Base-by-base conservation (phyloP, 305 asterid genomes). In the Petunia hybrid region DNA sequence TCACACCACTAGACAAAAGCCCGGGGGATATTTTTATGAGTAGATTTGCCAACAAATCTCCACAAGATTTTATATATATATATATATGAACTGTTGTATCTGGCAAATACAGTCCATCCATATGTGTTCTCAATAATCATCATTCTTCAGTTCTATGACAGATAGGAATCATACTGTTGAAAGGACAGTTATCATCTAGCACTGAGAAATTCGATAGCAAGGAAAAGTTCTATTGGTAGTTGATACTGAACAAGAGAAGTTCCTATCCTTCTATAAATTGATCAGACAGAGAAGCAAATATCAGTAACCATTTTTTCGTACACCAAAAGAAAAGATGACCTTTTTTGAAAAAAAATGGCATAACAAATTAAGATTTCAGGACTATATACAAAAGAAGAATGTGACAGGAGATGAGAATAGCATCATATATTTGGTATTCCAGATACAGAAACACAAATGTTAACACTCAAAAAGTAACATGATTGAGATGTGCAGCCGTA, bases 371-470 rank as follows among this genome's bases (percentile, higher is more conserved):
- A 0, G 31, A 22, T 22, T 22, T 48, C 77, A 48, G 57, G 77
- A 31, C 60, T 42, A 70, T 46, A 70, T 70, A 70, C n/a, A 70
- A 46, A 46, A 46, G 57, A 70, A 70, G 59, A 45, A 10, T 70
- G 76, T 43, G 76, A 43, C 41, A 9, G 10, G 16, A 69, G 77
- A 70, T 70, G 77, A 70, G 59, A 43, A 69, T 8, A 40, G 1
- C 76, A 69, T 46, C 59, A 45, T 46, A 22, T 45, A 46, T 46
- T 46, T 31, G 31, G 31, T 45, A 70, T 70, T 70, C 46, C 57
- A 46, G 77, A 70, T 46, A 42, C 57, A 6, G 42, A 70, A 31
- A 71, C 42, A 3, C 46, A 71, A 46, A 2, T 46, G 77, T 31
- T 46, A 71, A 46, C 43, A 48, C 57, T 71, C 61, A 3, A 51